phyloP scores from a whole-genome alignment of 148 eudicot genomes.

The Vaccinium myrtillus region DNA sequence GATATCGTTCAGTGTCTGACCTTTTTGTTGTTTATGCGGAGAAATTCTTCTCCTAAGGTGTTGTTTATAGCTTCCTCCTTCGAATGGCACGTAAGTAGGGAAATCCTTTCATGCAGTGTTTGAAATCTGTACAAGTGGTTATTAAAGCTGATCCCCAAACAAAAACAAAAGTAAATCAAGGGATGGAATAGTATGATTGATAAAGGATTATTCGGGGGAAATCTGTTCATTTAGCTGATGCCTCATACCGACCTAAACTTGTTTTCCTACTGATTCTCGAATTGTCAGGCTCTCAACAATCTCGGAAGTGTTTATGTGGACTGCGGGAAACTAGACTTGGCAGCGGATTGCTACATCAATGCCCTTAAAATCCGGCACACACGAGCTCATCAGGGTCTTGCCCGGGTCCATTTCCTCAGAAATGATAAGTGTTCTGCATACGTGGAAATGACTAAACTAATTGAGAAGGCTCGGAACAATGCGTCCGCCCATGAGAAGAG shows the following conservation, averaged over 20 bases:
- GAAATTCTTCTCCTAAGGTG: background rate
- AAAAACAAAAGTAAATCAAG: background rate
- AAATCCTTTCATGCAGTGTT: background rate
- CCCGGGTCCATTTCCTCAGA: constrained; percentile 85
- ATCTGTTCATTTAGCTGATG: background rate
- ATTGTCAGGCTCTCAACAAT: constrained; percentile 84
- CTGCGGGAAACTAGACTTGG: constrained; percentile 71
- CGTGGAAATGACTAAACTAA: constrained; percentile 88
- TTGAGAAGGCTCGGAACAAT: constrained; percentile 81
- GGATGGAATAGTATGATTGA: background rate
- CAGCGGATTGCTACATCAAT: constrained; percentile 89
- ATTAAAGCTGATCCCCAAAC: background rate
- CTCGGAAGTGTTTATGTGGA: constrained; percentile 96
- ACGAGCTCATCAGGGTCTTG: constrained; percentile 97
- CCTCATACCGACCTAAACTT: background rate
- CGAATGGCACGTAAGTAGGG: background rate
- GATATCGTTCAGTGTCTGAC: background rate
- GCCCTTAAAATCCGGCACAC: constrained; percentile 93
- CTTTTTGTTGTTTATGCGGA: background rate
- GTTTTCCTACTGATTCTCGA: constrained; percentile 9
- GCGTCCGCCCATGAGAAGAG: constrained; percentile 99
- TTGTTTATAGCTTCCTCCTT: background rate
- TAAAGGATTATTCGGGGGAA: background rate
- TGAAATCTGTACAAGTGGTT: background rate
- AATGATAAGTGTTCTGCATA: constrained; percentile 71